Conservation (phyloP, 257 asterid genomes). For the Fraxinus cuspidata region DNA sequence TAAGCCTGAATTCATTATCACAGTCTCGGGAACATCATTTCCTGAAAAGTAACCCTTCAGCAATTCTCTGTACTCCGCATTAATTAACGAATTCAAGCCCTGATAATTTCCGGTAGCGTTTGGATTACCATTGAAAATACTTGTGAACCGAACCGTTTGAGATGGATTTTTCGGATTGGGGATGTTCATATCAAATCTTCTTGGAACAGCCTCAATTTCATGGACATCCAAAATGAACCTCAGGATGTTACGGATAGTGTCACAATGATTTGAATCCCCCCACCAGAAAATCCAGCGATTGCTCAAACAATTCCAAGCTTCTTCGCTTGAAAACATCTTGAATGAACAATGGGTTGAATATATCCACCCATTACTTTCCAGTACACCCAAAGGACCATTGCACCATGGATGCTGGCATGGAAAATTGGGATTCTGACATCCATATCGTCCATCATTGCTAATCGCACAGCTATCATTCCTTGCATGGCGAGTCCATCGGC, state of each 20-base stretch:
- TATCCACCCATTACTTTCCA: constrained; percentile 95
- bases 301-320: constrained; percentile 69
- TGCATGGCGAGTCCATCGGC: constrained; percentile 87
- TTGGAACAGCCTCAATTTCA: constrained; percentile 49
- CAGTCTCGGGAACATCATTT: constrained; percentile 60
- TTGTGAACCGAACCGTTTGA: constrained; percentile 68
- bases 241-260: constrained; percentile 71
- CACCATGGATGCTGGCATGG: constrained; percentile 86
- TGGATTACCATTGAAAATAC: constrained; percentile 82
- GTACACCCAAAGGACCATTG: constrained; percentile 57
- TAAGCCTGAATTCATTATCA: constrained; percentile 89
- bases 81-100: constrained; percentile 62
- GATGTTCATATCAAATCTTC: constrained; percentile 69
- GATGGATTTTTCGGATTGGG: constrained; percentile 69
- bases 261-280: constrained; percentile 98
- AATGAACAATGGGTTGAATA: constrained; percentile 94
- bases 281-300: constrained; percentile 94
- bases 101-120: constrained; percentile 60
- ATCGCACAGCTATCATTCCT: constrained; percentile 64
- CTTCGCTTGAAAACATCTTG: constrained; percentile 45
- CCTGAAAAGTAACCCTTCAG: constrained; percentile 55
- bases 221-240: constrained; percentile 59
- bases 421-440: constrained; percentile 64
- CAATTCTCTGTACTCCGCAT: constrained; percentile 47
- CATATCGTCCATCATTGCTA: constrained; percentile 66